A percentile compares a stretch with the other conserved stretches of the same genome.
phyloP scores from a whole-genome alignment of 768 basidiomycete genomes.

The Cyathus striatus region DNA sequence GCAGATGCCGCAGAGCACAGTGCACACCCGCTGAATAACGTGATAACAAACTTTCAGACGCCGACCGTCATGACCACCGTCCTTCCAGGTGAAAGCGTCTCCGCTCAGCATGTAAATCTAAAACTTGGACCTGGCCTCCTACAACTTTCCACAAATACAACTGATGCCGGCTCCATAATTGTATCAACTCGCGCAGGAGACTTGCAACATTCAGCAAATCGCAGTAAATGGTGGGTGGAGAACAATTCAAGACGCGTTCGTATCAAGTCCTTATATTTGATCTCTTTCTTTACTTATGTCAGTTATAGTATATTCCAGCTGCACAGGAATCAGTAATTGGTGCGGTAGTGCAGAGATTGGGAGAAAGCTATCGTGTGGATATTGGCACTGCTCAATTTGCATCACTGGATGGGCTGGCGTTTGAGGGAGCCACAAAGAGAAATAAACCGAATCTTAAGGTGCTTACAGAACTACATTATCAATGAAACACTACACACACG shows the following conservation, averaged over 20 bases:
- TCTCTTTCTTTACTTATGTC: slow-evolving; percentile 2
- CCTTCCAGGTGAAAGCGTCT: slow-evolving; percentile 78
- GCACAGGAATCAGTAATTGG: slow-evolving; percentile 88
- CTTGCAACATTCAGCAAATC: slow-evolving; percentile 64
- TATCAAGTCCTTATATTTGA: slow-evolving; percentile 11
- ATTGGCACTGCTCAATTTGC: slow-evolving; percentile 88
- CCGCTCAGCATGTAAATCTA: slow-evolving; percentile 71
- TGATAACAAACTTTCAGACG: slow-evolving; percentile 7
- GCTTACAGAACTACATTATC: slow-evolving; percentile 20
- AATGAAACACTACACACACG: background rate
- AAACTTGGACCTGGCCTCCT: slow-evolving; percentile 83
- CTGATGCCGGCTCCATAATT: slow-evolving; percentile 25
- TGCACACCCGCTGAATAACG: background rate
- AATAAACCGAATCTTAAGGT: slow-evolving; percentile 94
- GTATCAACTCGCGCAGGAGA: slow-evolving; percentile 67
- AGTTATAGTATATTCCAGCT: slow-evolving; percentile 88
- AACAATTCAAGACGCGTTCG: slow-evolving; percentile 79
- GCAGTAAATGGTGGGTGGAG: slow-evolving; percentile 87
- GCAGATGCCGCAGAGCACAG: background rate
- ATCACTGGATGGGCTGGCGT: slow-evolving; percentile 83
- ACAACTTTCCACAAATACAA: slow-evolving; percentile 32
- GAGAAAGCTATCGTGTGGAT: slow-evolving; percentile 91
- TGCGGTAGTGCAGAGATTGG: slow-evolving; percentile 69
- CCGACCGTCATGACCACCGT: slow-evolving; percentile 41
- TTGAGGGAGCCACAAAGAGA: slow-evolving; percentile 93